Conservation (phyloP, 306 rosid species). For the Rosa multiflora region DNA sequence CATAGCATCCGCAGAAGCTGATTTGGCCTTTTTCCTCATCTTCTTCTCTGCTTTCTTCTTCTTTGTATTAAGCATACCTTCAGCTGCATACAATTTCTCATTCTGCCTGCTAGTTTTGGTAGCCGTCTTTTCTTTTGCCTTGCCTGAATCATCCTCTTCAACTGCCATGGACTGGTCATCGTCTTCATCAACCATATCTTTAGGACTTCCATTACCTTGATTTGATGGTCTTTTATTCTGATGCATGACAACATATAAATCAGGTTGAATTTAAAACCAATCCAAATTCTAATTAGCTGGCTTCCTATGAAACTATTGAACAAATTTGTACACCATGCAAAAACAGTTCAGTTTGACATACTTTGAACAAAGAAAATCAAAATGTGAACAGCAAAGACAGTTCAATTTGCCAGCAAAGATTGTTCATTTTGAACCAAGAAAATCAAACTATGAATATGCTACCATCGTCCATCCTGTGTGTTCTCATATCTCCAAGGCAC, state of each 20-base stretch:
- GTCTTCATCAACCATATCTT: conserved; percentile 33
- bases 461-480: not conserved
- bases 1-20: conserved; percentile 49
- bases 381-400: not conserved
- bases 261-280: not conserved
- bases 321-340: not conserved
- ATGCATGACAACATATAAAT: conserved; percentile 17
- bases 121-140: conserved; percentile 47
- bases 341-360: not conserved
- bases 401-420: not conserved
- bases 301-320: not conserved
- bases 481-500: not conserved
- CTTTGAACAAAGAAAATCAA: not conserved
- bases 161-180: conserved; percentile 51
- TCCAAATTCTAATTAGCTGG: not conserved
- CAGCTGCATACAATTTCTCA: conserved; percentile 71
- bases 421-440: not conserved
- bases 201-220: conserved; percentile 34
- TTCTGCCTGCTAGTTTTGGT: conserved; percentile 56
- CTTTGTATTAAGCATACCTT: conserved; percentile 82
- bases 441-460: not conserved
- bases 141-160: conserved; percentile 38
- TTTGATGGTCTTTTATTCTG: conserved; percentile 48
- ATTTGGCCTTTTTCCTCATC: conserved; percentile 59
- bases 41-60: conserved; percentile 75